A percentile compares a stretch with the other conserved stretches of the same genome.
Conservation (phyloP, 1,284 basidiomycete species). For the Leccinum angustisporum region DNA sequence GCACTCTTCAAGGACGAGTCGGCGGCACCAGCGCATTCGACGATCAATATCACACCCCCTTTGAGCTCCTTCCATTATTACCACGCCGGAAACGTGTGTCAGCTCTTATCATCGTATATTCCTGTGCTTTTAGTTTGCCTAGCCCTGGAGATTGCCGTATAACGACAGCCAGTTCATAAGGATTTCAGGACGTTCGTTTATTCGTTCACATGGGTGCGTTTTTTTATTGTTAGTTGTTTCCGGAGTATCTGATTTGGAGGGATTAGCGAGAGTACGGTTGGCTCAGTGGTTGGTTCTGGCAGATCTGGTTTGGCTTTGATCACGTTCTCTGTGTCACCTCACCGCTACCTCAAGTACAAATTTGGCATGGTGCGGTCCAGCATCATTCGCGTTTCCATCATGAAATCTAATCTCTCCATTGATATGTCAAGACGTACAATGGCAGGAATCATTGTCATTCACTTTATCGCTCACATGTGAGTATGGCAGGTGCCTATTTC, state of each 20-base stretch:
- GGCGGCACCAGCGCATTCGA: constrained; percentile 26
- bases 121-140: constrained; percentile 8
- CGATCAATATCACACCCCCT: constrained; percentile 55
- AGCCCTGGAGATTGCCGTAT: constrained; percentile 78
- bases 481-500: too few relatives aligned
- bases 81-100: constrained; percentile 55
- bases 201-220: constrained; percentile 55
- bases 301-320: too few relatives aligned
- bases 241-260: constrained; percentile 7
- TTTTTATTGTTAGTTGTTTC: not conserved
- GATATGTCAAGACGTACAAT: too few relatives aligned
- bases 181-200: constrained; percentile 81
- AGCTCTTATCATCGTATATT: not conserved
- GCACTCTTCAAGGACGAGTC: constrained; percentile 34
- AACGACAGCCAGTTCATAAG: constrained; percentile 69
- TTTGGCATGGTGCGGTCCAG: too few relatives aligned
- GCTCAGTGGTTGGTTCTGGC: too few relatives aligned
- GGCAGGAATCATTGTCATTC: too few relatives aligned
- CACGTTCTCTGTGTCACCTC: too few relatives aligned
- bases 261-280: too few relatives aligned
- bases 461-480: too few relatives aligned
- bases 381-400: too few relatives aligned
- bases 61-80: constrained; percentile 82
- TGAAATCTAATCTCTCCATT: too few relatives aligned
- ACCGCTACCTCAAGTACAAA: too few relatives aligned